Percentiles rank a stretch among this genome's conserved stretches.
Evolutionary conservation across 805 yeast species (phyloP).

Genomic region (Kuraishia molischiana): DNA sequence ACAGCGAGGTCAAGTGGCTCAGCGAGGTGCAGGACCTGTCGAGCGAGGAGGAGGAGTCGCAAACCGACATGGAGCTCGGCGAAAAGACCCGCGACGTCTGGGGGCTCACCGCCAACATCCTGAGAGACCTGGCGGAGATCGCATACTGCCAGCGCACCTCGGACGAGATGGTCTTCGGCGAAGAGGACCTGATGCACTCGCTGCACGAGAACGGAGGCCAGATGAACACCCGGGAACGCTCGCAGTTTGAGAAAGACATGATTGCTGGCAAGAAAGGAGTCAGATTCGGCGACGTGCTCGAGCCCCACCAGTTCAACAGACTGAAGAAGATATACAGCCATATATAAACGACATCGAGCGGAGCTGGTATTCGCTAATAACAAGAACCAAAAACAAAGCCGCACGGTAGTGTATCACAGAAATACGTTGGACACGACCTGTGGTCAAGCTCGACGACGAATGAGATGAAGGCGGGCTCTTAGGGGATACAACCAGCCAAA

Average conservation of each 20-base stretch:
- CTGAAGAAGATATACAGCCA: conserved; percentile 31
- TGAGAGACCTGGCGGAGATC: conserved; percentile 60
- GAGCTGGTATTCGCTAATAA: too few relatives aligned
- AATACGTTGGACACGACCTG: too few relatives aligned
- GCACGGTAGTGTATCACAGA: too few relatives aligned
- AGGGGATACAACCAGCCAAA: too few relatives aligned
- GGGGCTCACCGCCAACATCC: conserved; percentile 75
- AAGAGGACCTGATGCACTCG: conserved; percentile 56
- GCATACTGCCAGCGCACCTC: conserved; percentile 29
- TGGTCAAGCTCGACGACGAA: too few relatives aligned
- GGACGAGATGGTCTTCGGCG: conserved; percentile 34
- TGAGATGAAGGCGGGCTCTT: too few relatives aligned
- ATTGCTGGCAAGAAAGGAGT: conserved; percentile 29
- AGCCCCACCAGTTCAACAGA: conserved; percentile 28
- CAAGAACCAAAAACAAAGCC: too few relatives aligned
- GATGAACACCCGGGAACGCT: conserved; percentile 35
- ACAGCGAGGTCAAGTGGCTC: conserved; percentile 54
- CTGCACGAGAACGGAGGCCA: conserved; percentile 44
- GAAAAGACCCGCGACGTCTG: conserved; percentile 57
- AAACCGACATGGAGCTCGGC: conserved; percentile 26
- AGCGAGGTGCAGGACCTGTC: conserved; percentile 50
- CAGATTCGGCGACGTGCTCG: conserved; percentile 35
- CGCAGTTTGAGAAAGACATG: conserved; percentile 45
- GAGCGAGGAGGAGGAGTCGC: conserved; percentile 39
- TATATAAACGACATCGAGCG: too few relatives aligned